Percentiles rank a stretch among this genome's conserved stretches.
phyloP scores from a whole-genome alignment of 2,329 filamentous ascomycete genomes.

The Madurella fahalii region DNA sequence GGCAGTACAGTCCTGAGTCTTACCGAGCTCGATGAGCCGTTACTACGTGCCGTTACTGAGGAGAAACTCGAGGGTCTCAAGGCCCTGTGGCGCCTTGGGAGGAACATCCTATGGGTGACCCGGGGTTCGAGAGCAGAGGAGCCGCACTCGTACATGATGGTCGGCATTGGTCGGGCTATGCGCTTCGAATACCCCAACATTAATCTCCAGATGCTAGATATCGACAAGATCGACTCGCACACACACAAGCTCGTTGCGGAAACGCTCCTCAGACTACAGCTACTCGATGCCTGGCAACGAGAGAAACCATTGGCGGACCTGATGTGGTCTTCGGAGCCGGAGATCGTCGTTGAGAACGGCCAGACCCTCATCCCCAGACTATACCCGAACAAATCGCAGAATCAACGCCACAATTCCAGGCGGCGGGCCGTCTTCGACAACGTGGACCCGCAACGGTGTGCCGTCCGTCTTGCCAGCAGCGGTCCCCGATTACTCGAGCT shows the following conservation, averaged over 20 bases:
- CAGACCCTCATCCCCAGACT: constrained; percentile 13
- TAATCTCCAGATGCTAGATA: no score
- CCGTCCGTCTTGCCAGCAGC: no score
- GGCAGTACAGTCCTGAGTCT: constrained; percentile 2
- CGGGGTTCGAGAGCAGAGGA: constrained; percentile 1
- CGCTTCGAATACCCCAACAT: no score
- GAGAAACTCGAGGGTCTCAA: constrained; percentile 7
- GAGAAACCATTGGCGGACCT: not conserved
- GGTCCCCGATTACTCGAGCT: no score
- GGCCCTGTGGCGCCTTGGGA: not conserved
- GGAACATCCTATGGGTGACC: constrained; percentile 17
- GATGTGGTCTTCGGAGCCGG: constrained; percentile 18
- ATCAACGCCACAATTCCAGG: constrained; percentile 20
- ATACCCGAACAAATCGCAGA: not conserved
- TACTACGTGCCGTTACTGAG: not conserved
- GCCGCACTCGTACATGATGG: constrained; percentile 13
- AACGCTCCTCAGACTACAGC: no score
- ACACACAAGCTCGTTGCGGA: no score
- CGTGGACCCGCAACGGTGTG: no score
- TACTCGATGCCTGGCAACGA: no score
- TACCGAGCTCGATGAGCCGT: constrained; percentile 14
- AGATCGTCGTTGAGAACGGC: constrained; percentile 14
- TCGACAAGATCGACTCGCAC: no score
- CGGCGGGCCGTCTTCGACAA: not conserved
- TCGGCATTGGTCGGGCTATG: constrained; percentile 8